Evolutionary conservation across 768 basidiomycete genomes (phyloP).

Genomic region (Lactarius sp.): DNA sequence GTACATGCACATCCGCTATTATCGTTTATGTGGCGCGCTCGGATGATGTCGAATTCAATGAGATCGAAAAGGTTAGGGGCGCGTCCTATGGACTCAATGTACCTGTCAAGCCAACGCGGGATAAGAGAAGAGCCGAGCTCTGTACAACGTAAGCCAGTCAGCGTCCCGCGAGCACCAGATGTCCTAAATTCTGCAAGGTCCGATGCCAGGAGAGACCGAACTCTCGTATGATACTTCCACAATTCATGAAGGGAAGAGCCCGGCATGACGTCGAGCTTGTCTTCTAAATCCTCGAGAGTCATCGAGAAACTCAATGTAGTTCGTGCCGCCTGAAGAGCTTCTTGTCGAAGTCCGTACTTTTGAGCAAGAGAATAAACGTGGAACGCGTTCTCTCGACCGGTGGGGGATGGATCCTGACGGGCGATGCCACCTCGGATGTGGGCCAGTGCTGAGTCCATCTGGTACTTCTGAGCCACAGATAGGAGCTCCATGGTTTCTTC

Average conservation of each 20-base stretch:
- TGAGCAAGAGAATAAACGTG: constrained; percentile 1
- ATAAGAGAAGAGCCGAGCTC: background rate
- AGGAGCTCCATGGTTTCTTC: constrained; percentile 8
- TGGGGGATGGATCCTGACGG: background rate
- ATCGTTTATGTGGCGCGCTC: background rate
- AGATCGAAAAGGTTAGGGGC: background rate
- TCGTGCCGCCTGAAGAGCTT: background rate
- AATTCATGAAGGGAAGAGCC: constrained; percentile 2
- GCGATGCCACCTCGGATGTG: background rate
- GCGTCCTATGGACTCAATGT: constrained; percentile 1
- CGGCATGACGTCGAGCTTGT: background rate
- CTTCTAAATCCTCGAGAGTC: background rate
- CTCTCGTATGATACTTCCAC: constrained; percentile 2
- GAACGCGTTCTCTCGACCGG: background rate
- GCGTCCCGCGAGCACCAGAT: background rate
- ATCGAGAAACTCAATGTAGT: background rate
- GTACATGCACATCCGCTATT: background rate
- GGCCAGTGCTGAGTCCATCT: background rate
- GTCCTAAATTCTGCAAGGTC: background rate
- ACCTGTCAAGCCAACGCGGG: constrained; percentile 5
- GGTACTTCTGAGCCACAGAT: constrained; percentile 7
- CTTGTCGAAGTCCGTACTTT: background rate
- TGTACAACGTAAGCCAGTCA: background rate
- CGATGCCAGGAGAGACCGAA: background rate
- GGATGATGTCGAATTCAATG: background rate